These are phyloP conservation scores for Penicillium sp. DNA, from an alignment of 2,329 filamentous ascomycete genomes.

Conservation along the genomic window DNA sequence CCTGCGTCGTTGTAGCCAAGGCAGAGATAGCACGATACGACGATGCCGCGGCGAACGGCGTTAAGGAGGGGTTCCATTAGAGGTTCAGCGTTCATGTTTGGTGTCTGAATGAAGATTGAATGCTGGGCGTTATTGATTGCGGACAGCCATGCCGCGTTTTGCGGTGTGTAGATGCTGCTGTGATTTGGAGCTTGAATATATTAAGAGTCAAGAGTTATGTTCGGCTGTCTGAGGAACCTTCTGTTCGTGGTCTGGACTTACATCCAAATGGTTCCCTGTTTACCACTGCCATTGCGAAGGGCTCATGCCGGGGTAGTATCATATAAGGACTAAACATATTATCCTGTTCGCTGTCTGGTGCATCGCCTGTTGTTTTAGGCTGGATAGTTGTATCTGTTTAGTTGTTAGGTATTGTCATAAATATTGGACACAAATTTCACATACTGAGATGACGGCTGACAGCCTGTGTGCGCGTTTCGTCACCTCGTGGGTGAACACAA, in stretches of 20 bases:
- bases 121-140: constrained; percentile 62
- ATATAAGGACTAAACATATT: constrained; percentile 67
- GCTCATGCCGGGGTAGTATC: constrained; percentile 50
- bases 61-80: constrained; percentile 61
- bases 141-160: constrained; percentile 73
- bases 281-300: constrained; percentile 69
- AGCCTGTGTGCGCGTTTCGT: constrained; percentile 57
- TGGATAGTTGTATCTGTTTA: constrained; percentile 54
- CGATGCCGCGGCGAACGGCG: constrained; percentile 65
- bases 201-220: background rate
- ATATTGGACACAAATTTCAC: background rate
- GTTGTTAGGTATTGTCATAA: background rate
- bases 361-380: constrained; percentile 49
- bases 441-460: constrained; percentile 63
- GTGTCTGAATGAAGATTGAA: constrained; percentile 73
- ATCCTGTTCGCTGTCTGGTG: constrained; percentile 52
- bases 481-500: constrained; percentile 48
- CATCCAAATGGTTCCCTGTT: constrained; percentile 65
- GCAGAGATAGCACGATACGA: constrained; percentile 69
- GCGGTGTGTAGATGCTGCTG: constrained; percentile 61
- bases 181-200: constrained; percentile 52
- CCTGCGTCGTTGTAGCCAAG: constrained; percentile 77
- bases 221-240: background rate
- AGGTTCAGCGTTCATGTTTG: constrained; percentile 70
- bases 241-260: constrained; percentile 14